Evolutionary conservation across 805 yeast species (phyloP).

Genomic region (Maudiozyma turicensis): DNA sequence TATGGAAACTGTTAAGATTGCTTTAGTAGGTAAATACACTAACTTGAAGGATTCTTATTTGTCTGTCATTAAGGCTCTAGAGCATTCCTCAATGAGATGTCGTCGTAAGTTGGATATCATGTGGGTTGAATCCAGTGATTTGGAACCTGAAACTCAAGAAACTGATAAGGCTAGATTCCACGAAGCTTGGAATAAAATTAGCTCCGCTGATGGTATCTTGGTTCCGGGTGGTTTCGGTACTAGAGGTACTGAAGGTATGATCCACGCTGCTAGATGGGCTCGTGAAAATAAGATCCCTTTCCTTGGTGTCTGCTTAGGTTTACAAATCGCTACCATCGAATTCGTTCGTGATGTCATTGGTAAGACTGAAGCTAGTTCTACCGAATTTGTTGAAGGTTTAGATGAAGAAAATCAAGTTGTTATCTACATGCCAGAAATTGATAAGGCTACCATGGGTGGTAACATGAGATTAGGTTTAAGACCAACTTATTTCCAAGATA

Average conservation of each 20-base stretch:
- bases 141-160: slow-evolving; percentile 64
- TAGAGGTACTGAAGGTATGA: slow-evolving; percentile 98
- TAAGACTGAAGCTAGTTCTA: slow-evolving; percentile 57
- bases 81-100: slow-evolving; percentile 90
- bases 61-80: slow-evolving; percentile 90
- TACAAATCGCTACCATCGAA: slow-evolving; percentile 95
- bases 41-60: slow-evolving; percentile 90
- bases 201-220: slow-evolving; percentile 90
- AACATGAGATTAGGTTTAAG: slow-evolving; percentile 97
- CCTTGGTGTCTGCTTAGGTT: slow-evolving; percentile 93
- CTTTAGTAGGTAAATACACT: slow-evolving; percentile 95
- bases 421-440: slow-evolving; percentile 97
- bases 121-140: slow-evolving; percentile 93
- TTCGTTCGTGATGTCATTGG: slow-evolving; percentile 76
- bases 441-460: slow-evolving; percentile 92
- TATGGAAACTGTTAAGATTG: slow-evolving; percentile 82
- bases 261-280: slow-evolving; percentile 96
- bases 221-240: slow-evolving; percentile 98
- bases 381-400: slow-evolving; percentile 65
- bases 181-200: slow-evolving; percentile 89
- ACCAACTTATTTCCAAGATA: slow-evolving; percentile 68
- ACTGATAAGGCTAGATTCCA: slow-evolving; percentile 70
- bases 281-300: slow-evolving; percentile 90
- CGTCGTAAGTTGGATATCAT: slow-evolving; percentile 73
- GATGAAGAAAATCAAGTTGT: slow-evolving; percentile 59